Base-by-base conservation (phyloP, 129 eudicot genomes). In the Mikania micrantha region DNA sequence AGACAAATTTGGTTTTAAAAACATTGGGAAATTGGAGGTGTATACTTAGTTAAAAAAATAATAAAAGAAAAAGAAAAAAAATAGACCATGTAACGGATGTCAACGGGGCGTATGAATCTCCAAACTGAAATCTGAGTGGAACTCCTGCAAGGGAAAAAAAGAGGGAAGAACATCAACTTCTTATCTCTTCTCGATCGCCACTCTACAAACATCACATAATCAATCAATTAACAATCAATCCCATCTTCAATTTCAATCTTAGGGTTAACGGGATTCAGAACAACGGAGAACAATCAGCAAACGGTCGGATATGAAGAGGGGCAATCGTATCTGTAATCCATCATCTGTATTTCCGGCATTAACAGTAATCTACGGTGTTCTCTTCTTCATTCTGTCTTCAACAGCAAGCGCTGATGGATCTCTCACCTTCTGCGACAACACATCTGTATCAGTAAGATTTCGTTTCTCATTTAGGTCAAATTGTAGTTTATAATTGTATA, bases 381-480 rank as follows among this genome's bases (percentile, higher is more conserved):
- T 71, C 49, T 71, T 71, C 69, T 71, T 47, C 10, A 20, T 60
- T 44, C 60, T 42, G 7, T 71, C 69, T 42, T 48, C 59, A 60
- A 73, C 75, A 60, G 64, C 75, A 76, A 60, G 19, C 49, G 80
- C 75, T 19, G 75, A 71, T 22, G 80, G 70, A 76, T 76, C 80
- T 67, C 63, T 74, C 68, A 74, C 69, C 41, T 75, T 74, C 60
- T 76, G 80, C 59, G 66, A 75, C 36, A 60, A 75, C 63, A 21
- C 28, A 36, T 67, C 79, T 67, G 74, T 75, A 25, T 53, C 79
- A 59, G 79, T 72, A 67, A 67, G 74, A 75, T 67, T 69, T 67
- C 44, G 32, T 24, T 57, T 58, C 44, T 48, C 60, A 67, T 31
- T 40, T 54, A 54, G 22, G 45, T 75, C 50, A n/a, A 32, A 28